phyloP scores from a whole-genome alignment of 495 filamentous ascomycete species.

The Penicillium bovifimosum region DNA sequence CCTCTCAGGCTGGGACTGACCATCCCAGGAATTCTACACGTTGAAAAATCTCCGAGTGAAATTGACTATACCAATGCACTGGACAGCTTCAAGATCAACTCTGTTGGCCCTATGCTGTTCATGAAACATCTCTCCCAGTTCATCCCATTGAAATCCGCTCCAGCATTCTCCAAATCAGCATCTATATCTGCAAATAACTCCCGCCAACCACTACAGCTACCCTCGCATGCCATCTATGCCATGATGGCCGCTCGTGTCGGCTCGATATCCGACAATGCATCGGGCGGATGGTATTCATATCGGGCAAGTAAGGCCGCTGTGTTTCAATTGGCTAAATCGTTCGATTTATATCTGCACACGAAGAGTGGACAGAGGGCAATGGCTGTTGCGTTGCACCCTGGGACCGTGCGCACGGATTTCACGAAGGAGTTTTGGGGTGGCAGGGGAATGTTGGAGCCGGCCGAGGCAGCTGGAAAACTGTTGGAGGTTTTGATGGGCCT shows the following conservation, averaged over 20 bases:
- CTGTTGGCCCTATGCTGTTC: conserved; percentile 67
- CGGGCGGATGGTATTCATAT: conserved; percentile 74
- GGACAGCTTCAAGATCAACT: conserved; percentile 61
- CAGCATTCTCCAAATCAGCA: conserved; percentile 12
- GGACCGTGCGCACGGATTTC: conserved; percentile 73
- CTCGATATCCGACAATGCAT: conserved; percentile 60
- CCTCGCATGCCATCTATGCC: conserved; percentile 54
- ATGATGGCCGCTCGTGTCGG: conserved; percentile 75
- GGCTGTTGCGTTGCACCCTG: conserved; percentile 70
- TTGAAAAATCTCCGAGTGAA: conserved; percentile 65
- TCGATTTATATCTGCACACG: conserved; percentile 61
- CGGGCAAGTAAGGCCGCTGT: conserved; percentile 68
- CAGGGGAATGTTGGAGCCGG: conserved; percentile 54
- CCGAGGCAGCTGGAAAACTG: conserved; percentile 57
- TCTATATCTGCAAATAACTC: not conserved
- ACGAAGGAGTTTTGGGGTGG: conserved; percentile 65
- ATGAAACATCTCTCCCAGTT: conserved; percentile 67
- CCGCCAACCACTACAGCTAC: conserved; percentile 16
- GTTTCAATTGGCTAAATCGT: conserved; percentile 62
- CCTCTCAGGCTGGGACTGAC: conserved; percentile 66
- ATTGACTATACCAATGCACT: conserved; percentile 53
- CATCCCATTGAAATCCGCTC: conserved; percentile 50
- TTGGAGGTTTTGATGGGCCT: conserved; percentile 47
- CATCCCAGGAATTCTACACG: conserved; percentile 66
- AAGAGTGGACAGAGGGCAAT: conserved; percentile 54